These are phyloP conservation scores for Zopfia rhizophila DNA, from an alignment of 2,329 filamentous ascomycete genomes.

Conservation along the genomic window DNA sequence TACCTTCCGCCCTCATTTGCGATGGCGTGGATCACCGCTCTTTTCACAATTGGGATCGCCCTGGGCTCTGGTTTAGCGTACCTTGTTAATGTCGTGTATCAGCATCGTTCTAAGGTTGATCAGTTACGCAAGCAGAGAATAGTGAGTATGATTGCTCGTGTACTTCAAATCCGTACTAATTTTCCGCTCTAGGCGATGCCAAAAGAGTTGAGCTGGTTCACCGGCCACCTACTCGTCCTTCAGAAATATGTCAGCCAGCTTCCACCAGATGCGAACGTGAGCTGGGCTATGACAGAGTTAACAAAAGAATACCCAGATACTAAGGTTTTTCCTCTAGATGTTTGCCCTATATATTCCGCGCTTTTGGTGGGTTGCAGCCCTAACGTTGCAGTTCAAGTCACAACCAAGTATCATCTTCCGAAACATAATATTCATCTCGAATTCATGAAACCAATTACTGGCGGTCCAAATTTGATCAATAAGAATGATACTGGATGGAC, in stretches of 20 bases:
- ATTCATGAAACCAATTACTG: conserved; percentile 25
- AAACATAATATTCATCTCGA: conserved; percentile 12
- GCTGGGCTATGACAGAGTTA: conserved; percentile 13
- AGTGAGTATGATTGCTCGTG: no score
- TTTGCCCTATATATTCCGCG: conserved; percentile 28
- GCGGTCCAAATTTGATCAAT: conserved; percentile 22
- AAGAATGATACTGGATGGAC: conserved; percentile 32
- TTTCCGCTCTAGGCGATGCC: conserved; percentile 21
- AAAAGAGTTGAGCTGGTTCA: conserved; percentile 19
- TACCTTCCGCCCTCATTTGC: no score
- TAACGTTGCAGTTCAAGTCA: conserved; percentile 14
- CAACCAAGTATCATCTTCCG: conserved; percentile 15
- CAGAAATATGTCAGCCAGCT: conserved; percentile 10
- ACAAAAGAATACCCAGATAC: conserved; percentile 6
- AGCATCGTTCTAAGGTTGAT: conserved; percentile 15
- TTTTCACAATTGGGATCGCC: no score
- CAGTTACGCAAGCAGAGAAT: conserved; percentile 18
- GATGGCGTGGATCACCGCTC: no score
- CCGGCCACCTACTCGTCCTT: conserved; percentile 15
- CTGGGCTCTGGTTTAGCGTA: no score
- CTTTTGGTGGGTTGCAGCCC: conserved; percentile 23
- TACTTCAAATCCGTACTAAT: no score
- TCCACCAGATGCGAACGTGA: conserved; percentile 17
- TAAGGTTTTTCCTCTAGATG: conserved; percentile 21
- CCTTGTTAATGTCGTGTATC: no score